phyloP scores from a whole-genome alignment of 2,329 filamentous ascomycete species.

The Mycosphaerella arachidis region DNA sequence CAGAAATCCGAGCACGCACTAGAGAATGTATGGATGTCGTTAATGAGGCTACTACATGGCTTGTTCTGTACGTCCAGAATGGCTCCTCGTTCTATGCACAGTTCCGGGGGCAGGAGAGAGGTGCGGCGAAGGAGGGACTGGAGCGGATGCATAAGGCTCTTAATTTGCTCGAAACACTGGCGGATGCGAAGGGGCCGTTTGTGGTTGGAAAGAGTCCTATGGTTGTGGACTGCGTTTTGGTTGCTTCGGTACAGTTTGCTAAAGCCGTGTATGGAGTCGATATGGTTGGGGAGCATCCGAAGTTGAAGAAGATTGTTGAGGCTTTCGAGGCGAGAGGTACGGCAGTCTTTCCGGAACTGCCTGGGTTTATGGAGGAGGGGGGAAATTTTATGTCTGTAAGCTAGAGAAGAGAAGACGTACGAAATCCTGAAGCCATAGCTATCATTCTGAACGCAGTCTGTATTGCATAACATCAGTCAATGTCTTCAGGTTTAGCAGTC shows the following conservation, averaged over 20 bases:
- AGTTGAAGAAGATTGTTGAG: constrained; percentile 8
- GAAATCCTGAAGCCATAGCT: too few relatives aligned
- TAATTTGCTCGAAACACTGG: constrained; percentile 1
- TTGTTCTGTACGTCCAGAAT: constrained; percentile 6
- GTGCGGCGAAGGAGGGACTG: constrained; percentile 2
- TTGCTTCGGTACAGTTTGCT: constrained; percentile 8
- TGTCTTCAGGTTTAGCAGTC: too few relatives aligned
- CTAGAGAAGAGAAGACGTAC: not conserved
- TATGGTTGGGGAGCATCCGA: constrained; percentile 1
- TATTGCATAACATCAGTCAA: too few relatives aligned
- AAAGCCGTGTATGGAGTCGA: constrained; percentile 5
- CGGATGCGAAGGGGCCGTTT: constrained; percentile 1
- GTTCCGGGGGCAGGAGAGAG: constrained; percentile 2
- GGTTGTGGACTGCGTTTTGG: constrained; percentile 6
- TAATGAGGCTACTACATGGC: not conserved
- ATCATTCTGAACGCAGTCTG: too few relatives aligned
- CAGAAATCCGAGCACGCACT: constrained; percentile 2
- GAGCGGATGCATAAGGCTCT: constrained; percentile 6
- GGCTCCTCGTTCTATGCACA: not conserved
- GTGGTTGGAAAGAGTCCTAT: constrained; percentile 1
- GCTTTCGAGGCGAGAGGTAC: constrained; percentile 7
- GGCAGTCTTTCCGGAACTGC: constrained; percentile 2
- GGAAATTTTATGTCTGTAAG: not conserved
- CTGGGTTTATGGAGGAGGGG: not conserved
- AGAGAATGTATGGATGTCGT: constrained; percentile 11